Evolutionary conservation across 176 grass and related monocot species (phyloP), one percentile per base, ranked within the genome.

Genomic region (Thalia dealbata): DNA sequence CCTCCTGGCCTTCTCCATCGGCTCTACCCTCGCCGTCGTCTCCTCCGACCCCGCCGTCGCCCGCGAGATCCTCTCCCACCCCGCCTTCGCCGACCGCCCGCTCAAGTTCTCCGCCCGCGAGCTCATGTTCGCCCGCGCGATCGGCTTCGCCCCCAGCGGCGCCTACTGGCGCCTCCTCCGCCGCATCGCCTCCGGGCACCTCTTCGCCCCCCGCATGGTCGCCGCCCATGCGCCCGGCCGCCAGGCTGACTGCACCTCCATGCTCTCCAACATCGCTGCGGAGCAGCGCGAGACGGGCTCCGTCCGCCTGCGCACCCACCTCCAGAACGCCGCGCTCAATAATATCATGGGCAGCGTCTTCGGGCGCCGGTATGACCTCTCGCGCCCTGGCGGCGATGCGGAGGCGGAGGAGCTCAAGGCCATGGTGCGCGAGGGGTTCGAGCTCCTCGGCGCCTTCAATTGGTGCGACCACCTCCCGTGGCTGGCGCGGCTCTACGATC

Each of bases 331-430:
- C 0, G 85, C 91, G 0, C 70, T 96, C 23, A 96, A 96, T 70
- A 96, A 90, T 76, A 96, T 96, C 67, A 91, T 96, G 91, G 87
- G 84, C 15, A 84, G 87, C 56, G 91, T 96, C 6, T 96, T 96
- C 55, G 87, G 91, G 16, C 76, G 50, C 67, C 84, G 87, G 1
- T 88, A 86, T 50, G 80, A 88, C 30, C 23, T 81, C 0, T 58
- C 81, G 0, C 23, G 74, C 4, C 6, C 21, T 11, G 44, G 23
- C 70, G 21, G 15, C 11, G 54, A 48, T 24, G 48, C 29, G 8
- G 87, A 86, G 63, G 91, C 80, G 0, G 87, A 91, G 74, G 29
- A 51, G 30, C 83, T 96, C 16, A 96, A 82, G 67, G 19, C 24
- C 67, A 88, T 96, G 82, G 87, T 96, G 43, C 65, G 82, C 0